Base-by-base conservation (phyloP, 2,329 filamentous ascomycete species). In the Fusarium coffeatum region DNA sequence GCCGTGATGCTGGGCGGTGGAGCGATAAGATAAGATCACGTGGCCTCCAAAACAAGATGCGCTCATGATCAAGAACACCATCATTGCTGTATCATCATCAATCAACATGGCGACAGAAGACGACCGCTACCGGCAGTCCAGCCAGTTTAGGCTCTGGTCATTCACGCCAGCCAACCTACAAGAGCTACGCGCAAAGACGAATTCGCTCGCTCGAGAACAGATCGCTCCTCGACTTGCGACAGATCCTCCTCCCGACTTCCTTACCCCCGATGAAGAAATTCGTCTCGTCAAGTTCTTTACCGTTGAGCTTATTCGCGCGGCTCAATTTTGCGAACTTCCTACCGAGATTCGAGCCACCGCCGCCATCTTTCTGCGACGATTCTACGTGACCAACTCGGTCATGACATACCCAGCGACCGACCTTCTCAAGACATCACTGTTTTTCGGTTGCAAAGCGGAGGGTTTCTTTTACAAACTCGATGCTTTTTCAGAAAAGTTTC, bases 371-470 rank as follows among this genome's bases (percentile, higher is more conserved):
- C 87, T 99, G 64, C 92, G 93, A 59, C 92, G 96, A 61, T 98
- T 99, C 86, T 99, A 98, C 83, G 87, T 97, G 40, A 95, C 92
- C 76, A 97, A 98, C 81, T 97, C 93, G 42, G 89, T 94, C 76
- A 97, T 98, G 93, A 97, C 94, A 30, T 98, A 99, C 78, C 93
- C 95, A 67, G 95, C 94, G 0, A 92, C 93, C 67, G 90, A 93
- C 68, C 92, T 98, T 72, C 90, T 97, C 78, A 93, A 94, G 77
- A 96, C 94, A 30, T 93, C 92, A 37, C 87, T 99, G 57, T 98
- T 97, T 84, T 92, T 99, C 69, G 94, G 94, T 12, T 94, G 91
- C 75, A 99, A 99, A 82, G 93, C 93, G 7, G 95, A 99, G 77
- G 93, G 93, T 64, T 88, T 90, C 78, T 94, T 95, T 79, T 89